Percentiles rank a stretch among this genome's conserved stretches.
Evolutionary conservation across 2,329 filamentous ascomycete species (phyloP).

Genomic region (Mycosphaerelloides madeirae): DNA sequence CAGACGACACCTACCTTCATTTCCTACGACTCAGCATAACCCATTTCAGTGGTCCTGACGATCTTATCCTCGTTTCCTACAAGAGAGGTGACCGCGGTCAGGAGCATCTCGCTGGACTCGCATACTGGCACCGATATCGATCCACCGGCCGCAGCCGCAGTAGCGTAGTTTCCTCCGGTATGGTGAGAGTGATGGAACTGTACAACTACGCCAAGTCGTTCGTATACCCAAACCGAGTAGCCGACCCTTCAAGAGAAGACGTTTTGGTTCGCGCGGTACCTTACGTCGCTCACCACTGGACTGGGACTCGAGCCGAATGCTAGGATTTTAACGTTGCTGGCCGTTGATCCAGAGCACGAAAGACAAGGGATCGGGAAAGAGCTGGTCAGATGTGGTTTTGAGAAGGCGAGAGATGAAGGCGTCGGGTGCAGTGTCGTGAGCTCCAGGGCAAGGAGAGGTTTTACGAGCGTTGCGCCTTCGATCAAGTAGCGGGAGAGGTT

Average conservation of each 20-base stretch:
- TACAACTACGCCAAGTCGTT: conserved; percentile 21
- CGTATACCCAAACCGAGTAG: conserved; percentile 23
- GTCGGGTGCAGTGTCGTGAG: conserved; percentile 39
- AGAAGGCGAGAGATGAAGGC: conserved; percentile 43
- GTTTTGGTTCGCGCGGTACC: conserved; percentile 14
- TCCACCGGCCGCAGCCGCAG: not conserved
- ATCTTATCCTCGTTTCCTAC: conserved; percentile 19
- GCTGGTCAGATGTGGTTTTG: conserved; percentile 29
- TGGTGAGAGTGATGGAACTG: conserved; percentile 12
- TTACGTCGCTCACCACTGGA: conserved; percentile 25
- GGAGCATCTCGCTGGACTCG: conserved; percentile 23
- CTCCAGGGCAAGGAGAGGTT: conserved; percentile 26
- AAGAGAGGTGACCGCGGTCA: conserved; percentile 2
- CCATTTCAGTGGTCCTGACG: conserved; percentile 11
- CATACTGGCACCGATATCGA: conserved; percentile 23
- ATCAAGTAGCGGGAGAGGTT: conserved; percentile 18
- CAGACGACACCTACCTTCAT: conserved; percentile 24
- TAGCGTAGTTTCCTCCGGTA: not conserved
- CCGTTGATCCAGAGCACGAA: conserved; percentile 20
- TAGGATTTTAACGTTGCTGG: conserved; percentile 26
- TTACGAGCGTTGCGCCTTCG: conserved; percentile 24
- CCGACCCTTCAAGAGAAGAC: conserved; percentile 12
- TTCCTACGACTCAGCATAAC: conserved; percentile 22
- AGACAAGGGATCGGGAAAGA: conserved; percentile 23
- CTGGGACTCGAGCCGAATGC: conserved; percentile 20